Base-by-base conservation (phyloP, 306 rosid species). In the Crotalaria pallida region DNA sequence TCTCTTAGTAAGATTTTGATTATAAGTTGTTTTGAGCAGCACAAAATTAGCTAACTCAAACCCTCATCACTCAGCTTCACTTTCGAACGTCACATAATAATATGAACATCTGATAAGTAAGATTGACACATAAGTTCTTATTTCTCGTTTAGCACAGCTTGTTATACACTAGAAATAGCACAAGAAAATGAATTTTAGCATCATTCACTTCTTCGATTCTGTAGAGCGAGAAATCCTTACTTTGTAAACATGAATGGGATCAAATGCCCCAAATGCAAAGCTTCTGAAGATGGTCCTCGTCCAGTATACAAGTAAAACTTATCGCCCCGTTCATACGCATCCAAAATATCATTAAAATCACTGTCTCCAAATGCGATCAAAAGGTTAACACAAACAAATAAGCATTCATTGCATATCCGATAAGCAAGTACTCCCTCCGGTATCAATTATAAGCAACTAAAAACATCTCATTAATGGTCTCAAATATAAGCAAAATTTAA, bases 201-300 rank as follows among this genome's bases (percentile, higher is more conserved):
- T 10, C 44, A 9, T 10, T 1, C 13, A 10, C 2, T 38, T 9
- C 0, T 9, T 38, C 10, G 2, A 4, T 38, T 38, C n/a, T 38
- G n/a, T 10, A 38, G 3, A 9, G 44, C 2, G 4, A 38, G 44
- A 38, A 38, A 38, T 38, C 44, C 44, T 9, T 10, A 38, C 96
- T 83, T 89, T 15, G 96, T 94, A 78, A 94, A 94, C 99, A 91
- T 87, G 73, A 94, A 90, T 7, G 99, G 99, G 52, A 94, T 47
- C 61, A 94, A 72, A 80, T 94, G 99, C 3, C 97, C 97, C 67
- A 94, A 84, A 85, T 90, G 99, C 87, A 94, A 77, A 34, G 96
- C 85, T 80, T 94, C 98, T 0, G 98, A 94, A 27, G 98, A 94
- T 7, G 97, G 92, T 2, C 99, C 99, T 21, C 99, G 82, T 29